A percentile compares a stretch with the other conserved stretches of the same genome.
These are phyloP conservation scores for Stagonosporopsis rhizophila DNA, from an alignment of 2,329 filamentous ascomycete species.

Conservation along the genomic window DNA sequence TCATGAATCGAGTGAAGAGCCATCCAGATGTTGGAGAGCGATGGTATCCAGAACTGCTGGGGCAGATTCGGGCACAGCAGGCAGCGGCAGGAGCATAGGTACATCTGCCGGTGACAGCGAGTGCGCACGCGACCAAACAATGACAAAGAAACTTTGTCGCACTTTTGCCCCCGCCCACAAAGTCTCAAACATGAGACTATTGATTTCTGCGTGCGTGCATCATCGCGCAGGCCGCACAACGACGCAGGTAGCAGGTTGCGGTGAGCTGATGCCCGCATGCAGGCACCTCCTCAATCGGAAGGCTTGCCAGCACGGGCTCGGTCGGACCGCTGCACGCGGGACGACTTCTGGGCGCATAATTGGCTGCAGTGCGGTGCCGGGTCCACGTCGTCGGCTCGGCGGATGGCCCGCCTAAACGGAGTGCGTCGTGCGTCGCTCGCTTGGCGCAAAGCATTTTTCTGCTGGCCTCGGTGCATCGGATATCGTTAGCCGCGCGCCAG, in stretches of 20 bases:
- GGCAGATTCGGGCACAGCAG: constrained; percentile 53
- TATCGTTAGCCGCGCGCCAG: constrained; percentile 3
- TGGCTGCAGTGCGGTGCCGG: constrained; percentile 12
- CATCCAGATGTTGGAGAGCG: constrained; percentile 86
- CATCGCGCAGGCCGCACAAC: constrained; percentile 12
- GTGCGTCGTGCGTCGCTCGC: constrained; percentile 9
- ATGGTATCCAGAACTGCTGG: constrained; percentile 63
- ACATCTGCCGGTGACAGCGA: constrained; percentile 3
- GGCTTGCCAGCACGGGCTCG: constrained; percentile 13
- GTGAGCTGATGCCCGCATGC: constrained; percentile 19
- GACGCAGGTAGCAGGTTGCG: constrained; percentile 14
- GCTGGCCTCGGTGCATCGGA: constrained; percentile 17
- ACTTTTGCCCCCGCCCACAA: neutral
- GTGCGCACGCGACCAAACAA: neutral
- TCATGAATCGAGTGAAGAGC: constrained; percentile 84
- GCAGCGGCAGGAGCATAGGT: constrained; percentile 19
- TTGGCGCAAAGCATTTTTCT: constrained; percentile 20
- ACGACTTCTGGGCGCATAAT: neutral
- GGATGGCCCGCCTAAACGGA: constrained; percentile 18
- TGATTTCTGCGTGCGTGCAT: constrained; percentile 15
- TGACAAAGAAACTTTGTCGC: constrained; percentile 2
- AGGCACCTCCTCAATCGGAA: constrained; percentile 10
- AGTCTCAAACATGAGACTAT: constrained; percentile 12
- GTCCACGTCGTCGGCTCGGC: constrained; percentile 21
- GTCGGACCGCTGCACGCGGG: neutral